Base-by-base conservation (phyloP, 2,329 filamentous ascomycete species). In the Cercospora sp. region DNA sequence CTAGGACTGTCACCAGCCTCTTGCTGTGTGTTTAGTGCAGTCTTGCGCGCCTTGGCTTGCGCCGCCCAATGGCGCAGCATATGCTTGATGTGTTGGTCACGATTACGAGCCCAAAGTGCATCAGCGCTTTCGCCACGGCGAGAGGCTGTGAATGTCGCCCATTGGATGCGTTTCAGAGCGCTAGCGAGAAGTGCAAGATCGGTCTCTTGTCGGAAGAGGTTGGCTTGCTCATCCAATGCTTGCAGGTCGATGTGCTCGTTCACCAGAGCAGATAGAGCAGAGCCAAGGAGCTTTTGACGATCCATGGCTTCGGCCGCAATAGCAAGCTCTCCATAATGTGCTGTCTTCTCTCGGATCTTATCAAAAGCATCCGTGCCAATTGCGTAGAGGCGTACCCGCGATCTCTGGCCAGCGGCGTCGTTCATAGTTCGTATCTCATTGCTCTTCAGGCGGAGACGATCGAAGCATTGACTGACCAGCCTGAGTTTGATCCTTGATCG, bases 1-100 rank as follows among this genome's bases (percentile, higher is more conserved):
- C 74, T 75, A 4, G 76, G 77, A 18, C 74, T 76, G 10, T 69
- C 66, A 18, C 45, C 64, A 37, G 21, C 16, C 8, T 58, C 62
- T 40, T 57, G 62, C 12, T 43, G 62, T 26, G 26, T 26, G 45
- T 9, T 66, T n/a, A 67, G 71, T 6, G 68, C 66, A 1, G 67
- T 60, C 21, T 72, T 71, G 8, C 70, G 67, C 30, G 79, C 76
- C 1, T 75, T 65, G 69, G 83, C 80, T 63, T 82, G 82, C 16
- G 84, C 82, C 12, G 80, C 74, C 87, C 87, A 89, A 68, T 84
- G 82, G 26, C 84, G 80, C 60, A 89, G 77, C 80, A 88, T 85
- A 32, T 82, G 82, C 66, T 84, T 81, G 30, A 83, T 78, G 74
- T 88, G 87, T 69, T 85, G 85, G 65, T 85, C 81, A 43, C 84